A percentile compares a stretch with the other conserved stretches of the same genome.
Evolutionary conservation across 805 yeast species (phyloP).

Genomic region (Candida ortonii): DNA sequence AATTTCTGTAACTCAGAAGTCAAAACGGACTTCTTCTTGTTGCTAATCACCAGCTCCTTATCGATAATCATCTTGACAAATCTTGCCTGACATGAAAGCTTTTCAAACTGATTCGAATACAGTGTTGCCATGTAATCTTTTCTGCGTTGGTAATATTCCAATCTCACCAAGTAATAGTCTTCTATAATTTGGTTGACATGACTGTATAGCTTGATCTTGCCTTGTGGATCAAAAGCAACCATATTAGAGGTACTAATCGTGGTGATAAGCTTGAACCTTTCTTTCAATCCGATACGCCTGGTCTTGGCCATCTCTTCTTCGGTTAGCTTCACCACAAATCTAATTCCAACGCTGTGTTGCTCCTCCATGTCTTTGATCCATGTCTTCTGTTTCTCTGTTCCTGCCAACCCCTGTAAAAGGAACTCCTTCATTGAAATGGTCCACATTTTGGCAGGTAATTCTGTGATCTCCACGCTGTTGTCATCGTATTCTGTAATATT

Average conservation of each 20-base stretch:
- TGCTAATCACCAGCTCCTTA: constrained; percentile 62
- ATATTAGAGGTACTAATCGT: constrained; percentile 74
- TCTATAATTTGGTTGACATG: constrained; percentile 70
- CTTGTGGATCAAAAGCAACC: constrained; percentile 93
- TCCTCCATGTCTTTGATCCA: constrained; percentile 97
- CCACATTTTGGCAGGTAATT: constrained; percentile 91
- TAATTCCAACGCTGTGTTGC: constrained; percentile 80
- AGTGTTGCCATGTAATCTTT: constrained; percentile 74
- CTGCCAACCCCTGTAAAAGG: constrained; percentile 66
- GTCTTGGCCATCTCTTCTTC: constrained; percentile 84
- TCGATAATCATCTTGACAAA: constrained; percentile 90
- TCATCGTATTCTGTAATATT: constrained; percentile 77
- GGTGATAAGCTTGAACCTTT: constrained; percentile 74
- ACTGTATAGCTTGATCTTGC: constrained; percentile 81
- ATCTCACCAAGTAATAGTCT: constrained; percentile 82
- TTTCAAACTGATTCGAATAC: constrained; percentile 71
- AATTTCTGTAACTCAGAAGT: constrained; percentile 58
- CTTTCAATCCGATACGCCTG: constrained; percentile 69
- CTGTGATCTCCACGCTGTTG: constrained; percentile 82
- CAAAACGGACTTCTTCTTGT: constrained; percentile 65
- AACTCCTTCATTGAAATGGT: constrained; percentile 86
- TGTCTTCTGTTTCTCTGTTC: constrained; percentile 68
- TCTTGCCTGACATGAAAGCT: constrained; percentile 77
- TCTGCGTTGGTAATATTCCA: constrained; percentile 87
- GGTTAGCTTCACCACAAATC: constrained; percentile 71